These are phyloP conservation scores for Kwoniella sp. DNA, from an alignment of 768 basidiomycete species.

Conservation along the genomic window DNA sequence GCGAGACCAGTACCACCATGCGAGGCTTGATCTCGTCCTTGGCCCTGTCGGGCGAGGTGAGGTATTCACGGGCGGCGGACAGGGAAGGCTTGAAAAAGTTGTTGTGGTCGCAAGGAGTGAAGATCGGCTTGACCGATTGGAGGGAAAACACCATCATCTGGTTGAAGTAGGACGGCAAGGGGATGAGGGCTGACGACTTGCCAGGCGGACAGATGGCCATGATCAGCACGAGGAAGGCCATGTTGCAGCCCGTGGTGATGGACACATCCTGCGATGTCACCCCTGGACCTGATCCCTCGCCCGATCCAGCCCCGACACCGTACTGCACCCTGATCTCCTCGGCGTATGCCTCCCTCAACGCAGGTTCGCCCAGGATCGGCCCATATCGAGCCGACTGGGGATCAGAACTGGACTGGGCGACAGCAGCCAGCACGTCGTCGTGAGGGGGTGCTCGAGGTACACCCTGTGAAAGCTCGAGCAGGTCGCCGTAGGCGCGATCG, in stretches of 20 bases:
- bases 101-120: conserved; percentile 56
- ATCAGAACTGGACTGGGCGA: conserved; percentile 55
- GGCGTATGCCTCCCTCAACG: conserved; percentile 57
- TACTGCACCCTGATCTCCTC: conserved; percentile 64
- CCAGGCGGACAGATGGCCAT: conserved; percentile 66
- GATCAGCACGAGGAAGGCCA: conserved; percentile 63
- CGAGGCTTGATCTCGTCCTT: conserved; percentile 56
- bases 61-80: conserved; percentile 43
- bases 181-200: conserved; percentile 64
- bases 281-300: conserved; percentile 2
- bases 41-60: conserved; percentile 11
- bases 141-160: conserved; percentile 61
- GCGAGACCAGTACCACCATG: conserved; percentile 64
- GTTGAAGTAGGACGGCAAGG: conserved; percentile 61
- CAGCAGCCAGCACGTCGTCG: conserved; percentile 54
- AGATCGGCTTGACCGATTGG: conserved; percentile 60
- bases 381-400: conserved; percentile 57
- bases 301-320: conserved; percentile 38
- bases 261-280: conserved; percentile 60
- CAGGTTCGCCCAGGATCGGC: conserved; percentile 59
- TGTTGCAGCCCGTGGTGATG: conserved; percentile 67
- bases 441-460: conserved; percentile 67
- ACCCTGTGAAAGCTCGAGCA: conserved; percentile 72
- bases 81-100: conserved; percentile 63
- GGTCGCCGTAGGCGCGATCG: conserved; percentile 45